Evolutionary conservation across 2,329 filamentous ascomycete species (phyloP).

Genomic region (Albophoma yamanashiensis): DNA sequence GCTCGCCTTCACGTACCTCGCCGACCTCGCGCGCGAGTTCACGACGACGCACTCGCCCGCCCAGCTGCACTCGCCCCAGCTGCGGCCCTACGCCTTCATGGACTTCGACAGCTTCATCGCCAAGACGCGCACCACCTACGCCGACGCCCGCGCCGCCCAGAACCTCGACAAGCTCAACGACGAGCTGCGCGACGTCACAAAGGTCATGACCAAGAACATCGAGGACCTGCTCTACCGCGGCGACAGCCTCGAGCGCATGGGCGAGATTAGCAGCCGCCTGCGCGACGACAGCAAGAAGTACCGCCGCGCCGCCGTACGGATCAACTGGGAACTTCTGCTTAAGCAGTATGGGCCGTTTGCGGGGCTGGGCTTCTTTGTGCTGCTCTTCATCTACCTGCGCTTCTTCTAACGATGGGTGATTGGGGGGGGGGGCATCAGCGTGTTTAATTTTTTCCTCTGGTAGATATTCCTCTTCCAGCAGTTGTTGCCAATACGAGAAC

Average conservation of each 20-base stretch:
- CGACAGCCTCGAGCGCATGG: slow-evolving; percentile 92
- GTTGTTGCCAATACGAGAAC: background rate
- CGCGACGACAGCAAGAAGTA: slow-evolving; percentile 94
- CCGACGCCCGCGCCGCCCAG: slow-evolving; percentile 79
- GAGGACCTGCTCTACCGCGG: slow-evolving; percentile 93
- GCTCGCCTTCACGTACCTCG: slow-evolving; percentile 95
- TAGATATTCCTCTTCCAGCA: background rate
- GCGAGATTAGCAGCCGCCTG: slow-evolving; percentile 79
- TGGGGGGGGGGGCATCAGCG: background rate
- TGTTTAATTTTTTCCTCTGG: background rate
- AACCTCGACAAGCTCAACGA: slow-evolving; percentile 95
- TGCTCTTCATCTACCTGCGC: slow-evolving; percentile 84
- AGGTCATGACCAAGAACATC: slow-evolving; percentile 99
- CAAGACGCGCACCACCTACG: slow-evolving; percentile 86
- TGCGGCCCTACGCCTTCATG: slow-evolving; percentile 92
- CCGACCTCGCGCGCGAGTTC: slow-evolving; percentile 87
- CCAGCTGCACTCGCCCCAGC: slow-evolving; percentile 62
- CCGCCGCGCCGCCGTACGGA: slow-evolving; percentile 79
- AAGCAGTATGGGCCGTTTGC: slow-evolving; percentile 96
- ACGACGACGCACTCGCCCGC: slow-evolving; percentile 65
- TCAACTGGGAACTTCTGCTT: slow-evolving; percentile 94
- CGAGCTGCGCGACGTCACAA: slow-evolving; percentile 93
- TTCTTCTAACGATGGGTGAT: slow-evolving; percentile 57
- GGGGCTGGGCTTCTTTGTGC: slow-evolving; percentile 67
- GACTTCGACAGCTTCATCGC: slow-evolving; percentile 97